A percentile compares a stretch with the other conserved stretches of the same genome.
Conservation (phyloP, 805 yeast species). For the Metschnikowia vanudenii region DNA sequence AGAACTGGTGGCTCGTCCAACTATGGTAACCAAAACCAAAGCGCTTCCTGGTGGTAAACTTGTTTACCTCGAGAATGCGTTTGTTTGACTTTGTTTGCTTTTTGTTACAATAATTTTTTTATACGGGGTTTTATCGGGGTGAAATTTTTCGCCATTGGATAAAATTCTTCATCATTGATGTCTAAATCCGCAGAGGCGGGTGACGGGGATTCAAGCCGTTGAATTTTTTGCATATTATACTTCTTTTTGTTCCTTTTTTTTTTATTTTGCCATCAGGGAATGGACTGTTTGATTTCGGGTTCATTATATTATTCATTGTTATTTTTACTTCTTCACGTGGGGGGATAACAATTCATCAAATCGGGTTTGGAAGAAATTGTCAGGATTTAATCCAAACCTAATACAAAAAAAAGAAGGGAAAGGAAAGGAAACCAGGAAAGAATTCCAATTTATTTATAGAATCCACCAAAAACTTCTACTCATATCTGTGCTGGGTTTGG, state of each 20-base stretch:
- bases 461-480: constrained; percentile 19
- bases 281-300: constrained; percentile 18
- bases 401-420: constrained; percentile 16
- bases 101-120: constrained; percentile 18
- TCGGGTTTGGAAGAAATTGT: constrained; percentile 6
- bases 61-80: not conserved
- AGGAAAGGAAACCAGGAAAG: constrained; percentile 17
- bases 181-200: constrained; percentile 19
- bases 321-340: constrained; percentile 6
- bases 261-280: constrained; percentile 18
- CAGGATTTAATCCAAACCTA: constrained; percentile 3
- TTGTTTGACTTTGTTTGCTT: constrained; percentile 17
- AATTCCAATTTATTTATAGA: constrained; percentile 18
- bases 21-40: constrained; percentile 37
- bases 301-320: constrained; percentile 15
- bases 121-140: constrained; percentile 14
- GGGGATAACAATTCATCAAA: constrained; percentile 13
- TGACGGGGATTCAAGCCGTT: constrained; percentile 15
- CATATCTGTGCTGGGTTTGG: constrained; percentile 18
- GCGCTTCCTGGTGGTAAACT: constrained; percentile 44
- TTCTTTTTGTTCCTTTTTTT: constrained; percentile 20
- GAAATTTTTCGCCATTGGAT: not conserved
- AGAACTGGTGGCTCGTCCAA: constrained; percentile 27
- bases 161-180: constrained; percentile 9
- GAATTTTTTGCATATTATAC: constrained; percentile 19